A percentile compares a stretch with the other conserved stretches of the same genome.
These are phyloP conservation scores for Kokia cookei DNA, from an alignment of 441 rosid species.

Conservation along the genomic window DNA sequence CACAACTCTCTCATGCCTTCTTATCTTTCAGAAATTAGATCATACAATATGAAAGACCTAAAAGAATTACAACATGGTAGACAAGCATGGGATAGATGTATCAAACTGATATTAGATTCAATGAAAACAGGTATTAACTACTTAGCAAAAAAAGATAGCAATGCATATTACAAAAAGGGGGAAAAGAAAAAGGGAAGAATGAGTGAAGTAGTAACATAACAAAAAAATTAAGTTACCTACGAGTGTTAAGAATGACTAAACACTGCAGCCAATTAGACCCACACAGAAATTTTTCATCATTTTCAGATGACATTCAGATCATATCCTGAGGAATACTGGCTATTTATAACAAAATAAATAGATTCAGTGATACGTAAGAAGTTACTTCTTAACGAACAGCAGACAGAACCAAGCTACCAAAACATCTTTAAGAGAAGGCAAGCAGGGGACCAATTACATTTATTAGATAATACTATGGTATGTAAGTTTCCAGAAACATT, in stretches of 20 bases:
- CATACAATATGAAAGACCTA: neutral
- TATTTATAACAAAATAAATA: too few relatives aligned
- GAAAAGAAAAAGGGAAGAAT: neutral
- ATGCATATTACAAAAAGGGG: neutral
- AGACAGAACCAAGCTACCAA: neutral
- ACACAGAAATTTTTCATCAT: neutral
- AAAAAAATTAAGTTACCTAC: neutral
- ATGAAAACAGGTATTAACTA: neutral
- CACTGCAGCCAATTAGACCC: neutral
- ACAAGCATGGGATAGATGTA: neutral
- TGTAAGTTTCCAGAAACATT: neutral
- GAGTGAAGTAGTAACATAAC: neutral
- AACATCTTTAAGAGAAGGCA: neutral
- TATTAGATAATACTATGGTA: neutral
- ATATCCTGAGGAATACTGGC: too few relatives aligned
- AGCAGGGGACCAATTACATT: neutral
- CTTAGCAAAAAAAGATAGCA: neutral
- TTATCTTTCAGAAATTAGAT: neutral
- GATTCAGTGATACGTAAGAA: neutral
- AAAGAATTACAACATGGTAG: neutral
- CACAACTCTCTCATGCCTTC: neutral
- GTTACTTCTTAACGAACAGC: neutral
- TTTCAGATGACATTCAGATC: neutral
- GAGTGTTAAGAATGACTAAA: neutral
- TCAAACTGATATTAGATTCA: neutral